Conservation (phyloP, 805 yeast species). For the Candida ovalis region DNA sequence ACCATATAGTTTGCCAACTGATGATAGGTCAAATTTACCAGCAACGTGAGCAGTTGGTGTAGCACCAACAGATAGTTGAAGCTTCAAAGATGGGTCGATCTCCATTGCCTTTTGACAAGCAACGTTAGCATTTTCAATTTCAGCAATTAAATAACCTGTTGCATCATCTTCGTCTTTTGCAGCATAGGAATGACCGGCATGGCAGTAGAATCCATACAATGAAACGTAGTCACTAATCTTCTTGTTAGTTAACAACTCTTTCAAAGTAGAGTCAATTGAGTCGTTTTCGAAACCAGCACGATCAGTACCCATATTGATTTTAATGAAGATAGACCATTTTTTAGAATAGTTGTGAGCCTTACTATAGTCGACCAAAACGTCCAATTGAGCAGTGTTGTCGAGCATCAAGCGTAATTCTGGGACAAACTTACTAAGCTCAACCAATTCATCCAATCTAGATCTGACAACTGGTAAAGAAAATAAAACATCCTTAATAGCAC, state of each 20-base stretch:
- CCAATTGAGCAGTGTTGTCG: constrained; percentile 57
- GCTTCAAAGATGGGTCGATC: constrained; percentile 34
- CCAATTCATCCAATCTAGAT: constrained; percentile 45
- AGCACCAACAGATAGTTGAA: constrained; percentile 71
- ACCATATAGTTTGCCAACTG: constrained; percentile 29
- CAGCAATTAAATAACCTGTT: constrained; percentile 45
- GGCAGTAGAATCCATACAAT: constrained; percentile 69
- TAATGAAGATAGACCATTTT: constrained; percentile 63
- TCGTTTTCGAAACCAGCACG: constrained; percentile 54
- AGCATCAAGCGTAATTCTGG: constrained; percentile 52
- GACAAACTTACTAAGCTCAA: constrained; percentile 38
- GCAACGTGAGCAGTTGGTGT: constrained; percentile 76
- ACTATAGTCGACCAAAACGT: constrained; percentile 39
- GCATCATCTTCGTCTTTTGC: constrained; percentile 45
- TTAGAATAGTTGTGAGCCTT: constrained; percentile 10
- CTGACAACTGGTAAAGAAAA: constrained; percentile 58
- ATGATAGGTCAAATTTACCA: constrained; percentile 20
- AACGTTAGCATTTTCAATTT: constrained; percentile 49
- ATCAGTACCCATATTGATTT: constrained; percentile 67
- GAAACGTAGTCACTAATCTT: constrained; percentile 33
- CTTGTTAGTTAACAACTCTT: constrained; percentile 21
- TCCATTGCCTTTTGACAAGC: constrained; percentile 43
- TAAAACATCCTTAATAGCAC: constrained; percentile 41
- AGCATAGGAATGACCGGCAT: constrained; percentile 73
- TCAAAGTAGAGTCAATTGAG: constrained; percentile 35